Percentiles rank a stretch among this genome's conserved stretches.
These are phyloP conservation scores for Cystobasidium sp. DNA, from an alignment of 1,284 basidiomycete genomes.

Conservation along the genomic window DNA sequence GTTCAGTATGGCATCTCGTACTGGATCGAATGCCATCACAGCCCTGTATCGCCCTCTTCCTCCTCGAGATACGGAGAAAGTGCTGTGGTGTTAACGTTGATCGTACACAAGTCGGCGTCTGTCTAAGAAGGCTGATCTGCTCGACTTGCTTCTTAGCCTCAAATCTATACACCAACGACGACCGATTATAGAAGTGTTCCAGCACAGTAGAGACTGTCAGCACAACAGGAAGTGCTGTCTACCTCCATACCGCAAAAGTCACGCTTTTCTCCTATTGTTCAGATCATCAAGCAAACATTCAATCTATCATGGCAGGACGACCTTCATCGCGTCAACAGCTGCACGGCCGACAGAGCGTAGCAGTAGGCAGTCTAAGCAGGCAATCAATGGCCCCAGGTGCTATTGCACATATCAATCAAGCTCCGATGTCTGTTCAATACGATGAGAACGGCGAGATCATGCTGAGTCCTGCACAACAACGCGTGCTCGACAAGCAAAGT, in stretches of 20 bases:
- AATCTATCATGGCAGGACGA: conserved; percentile 28
- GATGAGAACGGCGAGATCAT: conserved; percentile 40
- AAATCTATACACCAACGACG: not conserved
- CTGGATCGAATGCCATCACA: conserved; percentile 43
- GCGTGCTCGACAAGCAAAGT: conserved; percentile 49
- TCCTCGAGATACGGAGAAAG: too few species aligned
- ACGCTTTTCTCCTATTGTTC: not conserved
- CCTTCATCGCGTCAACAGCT: conserved; percentile 25
- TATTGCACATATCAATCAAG: not conserved
- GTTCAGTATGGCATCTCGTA: conserved; percentile 42
- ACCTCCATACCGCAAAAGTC: not conserved
- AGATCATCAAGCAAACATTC: not conserved
- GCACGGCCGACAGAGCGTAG: conserved; percentile 11
- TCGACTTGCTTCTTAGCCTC: too few species aligned
- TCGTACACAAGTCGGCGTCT: not conserved
- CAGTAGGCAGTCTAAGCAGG: conserved; percentile 12
- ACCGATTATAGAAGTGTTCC: not conserved
- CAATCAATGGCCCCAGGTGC: conserved; percentile 27
- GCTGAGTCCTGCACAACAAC: conserved; percentile 41
- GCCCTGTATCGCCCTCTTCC: not conserved
- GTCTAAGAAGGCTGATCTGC: too few species aligned
- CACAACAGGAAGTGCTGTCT: not conserved
- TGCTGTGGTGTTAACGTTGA: not conserved
- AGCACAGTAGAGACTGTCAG: not conserved
- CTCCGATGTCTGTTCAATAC: conserved; percentile 3